Base-by-base conservation (phyloP, 768 basidiomycete genomes). In the Pleurotus ostreatus region DNA sequence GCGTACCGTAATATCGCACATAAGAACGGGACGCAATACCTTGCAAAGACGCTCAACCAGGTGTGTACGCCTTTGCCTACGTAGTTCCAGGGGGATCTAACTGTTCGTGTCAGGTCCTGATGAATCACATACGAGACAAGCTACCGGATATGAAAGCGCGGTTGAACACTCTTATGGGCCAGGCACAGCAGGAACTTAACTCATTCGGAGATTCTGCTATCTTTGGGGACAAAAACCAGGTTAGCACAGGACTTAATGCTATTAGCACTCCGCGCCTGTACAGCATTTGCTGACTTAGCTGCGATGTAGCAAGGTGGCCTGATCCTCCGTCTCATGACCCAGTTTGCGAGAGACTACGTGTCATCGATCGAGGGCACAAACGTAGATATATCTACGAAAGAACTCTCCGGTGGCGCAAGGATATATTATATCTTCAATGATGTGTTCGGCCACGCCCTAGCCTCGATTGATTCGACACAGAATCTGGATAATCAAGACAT, bases 381-480 rank as follows among this genome's bases (percentile, higher is more conserved):
- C 55, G 82, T 96, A 39, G 92, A 97, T 59, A 90, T 98, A 64
- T 96, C 94, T 1, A 99, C 97, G 0, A 99, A 99, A 68, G 97
- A 99, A 68, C 85, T 99, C 13, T 98, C 92, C 5, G 97, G 97
- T 41, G 97, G 97, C 46, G 97, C 97, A 20, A 84, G 97, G 54
- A 94, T 99, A 72, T 98, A 98, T 73, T 98, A 98, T 75, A 98
- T 99, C 68, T 99, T 99, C 82, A 94, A 98, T 68, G 97, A 98
- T 65, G 84, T 98, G 53, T 99, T 98, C 66, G 97, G 97, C 1
- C 80, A 89, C 51, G 97, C 96, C 1, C 83, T 99, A 5, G 82
- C 85, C 55, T 88, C 83, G 5, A 92, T 99, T 64, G 90, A 98
- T 66, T 87, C 97, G 1, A 93, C 94, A 12, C 80, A 85, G 47